phyloP scores from a whole-genome alignment of 768 basidiomycete genomes.

The Boletus rubropictus region DNA sequence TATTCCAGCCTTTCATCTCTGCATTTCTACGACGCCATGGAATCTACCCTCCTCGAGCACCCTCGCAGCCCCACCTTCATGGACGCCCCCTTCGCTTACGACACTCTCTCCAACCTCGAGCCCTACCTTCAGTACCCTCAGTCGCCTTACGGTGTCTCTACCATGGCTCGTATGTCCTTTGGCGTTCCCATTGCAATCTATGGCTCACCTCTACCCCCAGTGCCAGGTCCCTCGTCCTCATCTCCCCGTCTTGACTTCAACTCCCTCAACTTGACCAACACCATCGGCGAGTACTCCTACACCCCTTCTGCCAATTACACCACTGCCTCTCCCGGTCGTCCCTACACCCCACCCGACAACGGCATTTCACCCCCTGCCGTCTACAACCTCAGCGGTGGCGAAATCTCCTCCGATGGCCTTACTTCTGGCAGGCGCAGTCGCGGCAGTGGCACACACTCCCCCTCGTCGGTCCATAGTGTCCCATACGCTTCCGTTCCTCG shows the following conservation, averaged over 20 bases:
- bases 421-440: conserved; percentile 63
- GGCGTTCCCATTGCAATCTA: background rate
- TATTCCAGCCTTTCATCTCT: conserved; percentile 34
- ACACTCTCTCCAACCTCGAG: conserved; percentile 41
- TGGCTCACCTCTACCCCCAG: conserved; percentile 29
- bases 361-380: conserved; percentile 69
- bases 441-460: conserved; percentile 57
- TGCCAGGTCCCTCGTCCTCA: conserved; percentile 46
- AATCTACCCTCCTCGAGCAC: conserved; percentile 47
- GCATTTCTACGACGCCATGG: conserved; percentile 37
- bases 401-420: conserved; percentile 68
- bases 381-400: conserved; percentile 64
- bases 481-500: conserved; percentile 62
- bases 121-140: conserved; percentile 68
- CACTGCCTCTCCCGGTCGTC: conserved; percentile 47
- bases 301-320: conserved; percentile 51
- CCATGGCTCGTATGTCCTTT: conserved; percentile 54
- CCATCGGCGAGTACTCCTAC: conserved; percentile 56
- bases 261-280: conserved; percentile 50
- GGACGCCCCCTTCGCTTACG: conserved; percentile 43
- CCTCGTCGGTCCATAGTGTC: conserved; percentile 41
- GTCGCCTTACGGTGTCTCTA: conserved; percentile 51
- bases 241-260: conserved; percentile 63
- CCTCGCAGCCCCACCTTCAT: conserved; percentile 47
- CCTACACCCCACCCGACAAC: conserved; percentile 64